These are phyloP conservation scores for Thymus quinquecostatus DNA, from an alignment of 257 asterid species.

Conservation along the genomic window DNA sequence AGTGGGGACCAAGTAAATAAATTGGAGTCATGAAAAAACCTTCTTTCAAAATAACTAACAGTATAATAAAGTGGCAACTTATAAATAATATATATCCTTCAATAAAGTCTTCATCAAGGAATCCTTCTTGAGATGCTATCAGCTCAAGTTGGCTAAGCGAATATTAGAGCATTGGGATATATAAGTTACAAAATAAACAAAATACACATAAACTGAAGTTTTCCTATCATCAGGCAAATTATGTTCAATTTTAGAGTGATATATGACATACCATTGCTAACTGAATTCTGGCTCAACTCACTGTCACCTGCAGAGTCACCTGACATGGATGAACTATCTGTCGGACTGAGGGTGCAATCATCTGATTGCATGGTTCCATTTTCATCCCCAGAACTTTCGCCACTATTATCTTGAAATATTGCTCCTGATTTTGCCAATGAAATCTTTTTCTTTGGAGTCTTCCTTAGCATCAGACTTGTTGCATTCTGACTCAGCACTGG, in stretches of 20 bases:
- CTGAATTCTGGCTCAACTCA: slow-evolving; percentile 52
- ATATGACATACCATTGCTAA: slow-evolving; percentile 49
- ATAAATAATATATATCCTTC: too few relatives aligned
- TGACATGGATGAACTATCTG: slow-evolving; percentile 62
- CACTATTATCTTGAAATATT: slow-evolving; percentile 49
- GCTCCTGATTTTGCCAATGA: slow-evolving; percentile 45
- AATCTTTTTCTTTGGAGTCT: slow-evolving; percentile 44
- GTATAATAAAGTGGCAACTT: too few relatives aligned
- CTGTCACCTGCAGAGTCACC: slow-evolving; percentile 57
- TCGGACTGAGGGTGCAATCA: slow-evolving; percentile 48
- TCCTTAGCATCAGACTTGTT: slow-evolving; percentile 34
- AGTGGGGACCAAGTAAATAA: too few relatives aligned
- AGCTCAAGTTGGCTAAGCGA: background rate
- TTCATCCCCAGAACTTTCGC: slow-evolving; percentile 64
- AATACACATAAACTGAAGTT: background rate
- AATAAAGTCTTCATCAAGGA: background rate
- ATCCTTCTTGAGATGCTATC: background rate
- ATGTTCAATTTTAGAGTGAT: background rate
- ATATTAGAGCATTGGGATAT: background rate
- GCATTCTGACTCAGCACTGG: slow-evolving; percentile 31
- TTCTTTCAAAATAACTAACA: too few relatives aligned
- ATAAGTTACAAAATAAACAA: background rate
- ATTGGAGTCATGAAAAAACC: too few relatives aligned
- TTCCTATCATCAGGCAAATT: slow-evolving; percentile 6
- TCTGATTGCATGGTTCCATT: slow-evolving; percentile 45